A percentile compares a stretch with the other conserved stretches of the same genome.
phyloP scores from a whole-genome alignment of 306 rosid species.

The Fagus crenata region DNA sequence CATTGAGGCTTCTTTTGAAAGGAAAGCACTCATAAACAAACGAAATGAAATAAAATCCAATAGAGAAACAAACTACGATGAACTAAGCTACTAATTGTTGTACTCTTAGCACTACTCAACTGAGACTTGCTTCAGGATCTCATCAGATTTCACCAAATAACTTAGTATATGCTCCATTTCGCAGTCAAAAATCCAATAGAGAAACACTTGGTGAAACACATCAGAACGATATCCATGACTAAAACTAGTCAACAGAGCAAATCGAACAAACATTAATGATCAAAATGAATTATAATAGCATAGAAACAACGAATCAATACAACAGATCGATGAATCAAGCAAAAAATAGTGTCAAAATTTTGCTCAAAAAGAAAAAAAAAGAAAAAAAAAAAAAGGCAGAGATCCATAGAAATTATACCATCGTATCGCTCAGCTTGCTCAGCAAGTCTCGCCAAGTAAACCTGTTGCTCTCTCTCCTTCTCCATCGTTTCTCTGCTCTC shows the following conservation, averaged over 20 bases:
- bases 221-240: not conserved
- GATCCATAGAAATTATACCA: constrained; percentile 21
- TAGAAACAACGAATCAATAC: not conserved
- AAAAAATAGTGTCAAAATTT: too few relatives aligned
- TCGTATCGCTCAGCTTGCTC: constrained; percentile 54
- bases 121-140: not conserved
- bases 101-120: not conserved
- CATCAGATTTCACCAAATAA: not conserved
- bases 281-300: not conserved
- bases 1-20: not conserved
- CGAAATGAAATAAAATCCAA: too few relatives aligned
- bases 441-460: constrained; percentile 43
- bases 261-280: not conserved
- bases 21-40: not conserved
- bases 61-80: not conserved
- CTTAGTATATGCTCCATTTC: not conserved
- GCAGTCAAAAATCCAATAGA: not conserved
- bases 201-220: not conserved
- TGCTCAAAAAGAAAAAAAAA: not conserved
- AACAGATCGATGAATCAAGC: not conserved
- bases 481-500: constrained; percentile 30
- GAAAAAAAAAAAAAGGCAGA: too few relatives aligned
- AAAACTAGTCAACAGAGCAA: not conserved
- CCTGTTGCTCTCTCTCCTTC: constrained; percentile 39
- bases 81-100: not conserved